Percentiles rank a stretch among this genome's conserved stretches.
Conservation (phyloP, 495 filamentous ascomycete species). For the Podospora pseudoanserina region DNA sequence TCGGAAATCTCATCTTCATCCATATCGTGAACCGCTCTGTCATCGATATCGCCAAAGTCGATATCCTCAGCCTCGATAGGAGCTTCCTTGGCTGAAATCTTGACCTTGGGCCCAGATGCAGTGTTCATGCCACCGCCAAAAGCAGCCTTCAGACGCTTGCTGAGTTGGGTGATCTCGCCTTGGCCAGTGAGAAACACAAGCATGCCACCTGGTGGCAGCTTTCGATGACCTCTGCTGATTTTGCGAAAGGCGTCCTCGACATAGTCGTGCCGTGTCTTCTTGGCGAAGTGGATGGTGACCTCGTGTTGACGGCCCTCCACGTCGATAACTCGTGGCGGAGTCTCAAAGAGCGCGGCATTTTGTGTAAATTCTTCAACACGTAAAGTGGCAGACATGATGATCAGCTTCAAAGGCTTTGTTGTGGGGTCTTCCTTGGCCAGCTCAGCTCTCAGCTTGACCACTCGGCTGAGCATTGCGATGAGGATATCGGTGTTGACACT, state of each 20-base stretch:
- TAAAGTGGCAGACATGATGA: slow-evolving; percentile 98
- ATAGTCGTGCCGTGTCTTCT: slow-evolving; percentile 81
- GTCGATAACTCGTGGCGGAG: slow-evolving; percentile 79
- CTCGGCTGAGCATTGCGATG: slow-evolving; percentile 91
- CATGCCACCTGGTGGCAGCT: slow-evolving; percentile 87
- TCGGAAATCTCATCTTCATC: slow-evolving; percentile 52
- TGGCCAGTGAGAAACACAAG: slow-evolving; percentile 95
- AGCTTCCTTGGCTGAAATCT: slow-evolving; percentile 71
- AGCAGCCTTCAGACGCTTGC: slow-evolving; percentile 68
- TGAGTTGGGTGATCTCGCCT: slow-evolving; percentile 77
- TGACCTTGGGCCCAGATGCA: slow-evolving; percentile 58
- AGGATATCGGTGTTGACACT: slow-evolving; percentile 97
- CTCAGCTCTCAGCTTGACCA: slow-evolving; percentile 65
- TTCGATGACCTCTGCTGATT: slow-evolving; percentile 81
- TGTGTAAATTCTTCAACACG: slow-evolving; percentile 85
- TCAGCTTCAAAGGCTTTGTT: slow-evolving; percentile 78
- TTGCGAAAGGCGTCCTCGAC: slow-evolving; percentile 85
- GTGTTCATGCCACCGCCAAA: slow-evolving; percentile 55
- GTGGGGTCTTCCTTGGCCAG: slow-evolving; percentile 46
- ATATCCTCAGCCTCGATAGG: slow-evolving; percentile 84
- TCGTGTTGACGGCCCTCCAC: slow-evolving; percentile 91
- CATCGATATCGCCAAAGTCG: slow-evolving; percentile 63
- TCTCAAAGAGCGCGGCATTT: slow-evolving; percentile 74
- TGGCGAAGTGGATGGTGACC: slow-evolving; percentile 85
- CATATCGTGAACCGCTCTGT: slow-evolving; percentile 46